Base-by-base conservation (phyloP, 139 green algal species). In the Coelastrella sp. region DNA sequence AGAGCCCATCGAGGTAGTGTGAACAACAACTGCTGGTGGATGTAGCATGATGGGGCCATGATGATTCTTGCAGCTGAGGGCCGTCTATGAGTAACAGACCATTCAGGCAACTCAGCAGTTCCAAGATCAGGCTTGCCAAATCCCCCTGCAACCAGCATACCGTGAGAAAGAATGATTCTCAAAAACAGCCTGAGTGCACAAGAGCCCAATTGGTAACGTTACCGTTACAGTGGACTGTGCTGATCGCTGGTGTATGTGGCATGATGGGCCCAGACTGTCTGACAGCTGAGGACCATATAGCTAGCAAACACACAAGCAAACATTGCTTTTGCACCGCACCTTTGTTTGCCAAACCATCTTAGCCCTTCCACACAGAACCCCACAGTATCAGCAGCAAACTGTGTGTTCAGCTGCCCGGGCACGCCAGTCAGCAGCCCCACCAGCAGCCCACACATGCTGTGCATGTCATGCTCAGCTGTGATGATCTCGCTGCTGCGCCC, bases 51-150 rank as follows among this genome's bases (percentile, higher is more conserved):
- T 22, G 14, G 68, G n/a, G 47, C 66, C 11, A 88, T 4, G 16
- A n/a, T 5, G 0, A 54, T 47, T 7, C 83, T 66, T 68, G 83
- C 32, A 88, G 19, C 7, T 88, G 66, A 23, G 61, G 5, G 54
- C 83, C 83, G 7, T 88, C 80, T 4, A 20, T 3, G 5, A 88
- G 54, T 68, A 88, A 68, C 54, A 88, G 83, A 4, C 83, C 83
- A 13, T 80, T 88, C 17, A 88, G 22, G n/a, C 68, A 71, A 23
- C 7, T 75, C 68, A 88, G 16, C 83, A 88, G 83, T 68, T 88
- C 66, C 66, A 47, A 80, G 10, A 20, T 80, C 68, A 58, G 77
- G 22, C 20, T 73, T 73, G 54, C 83, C 83, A 47, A 66, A 88
- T n/a, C 17, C 22, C 7, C 66, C 83, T 88, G 68, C 17, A 77